Conservation (phyloP, 2,329 filamentous ascomycete genomes). For the Thelonectria discophora region DNA sequence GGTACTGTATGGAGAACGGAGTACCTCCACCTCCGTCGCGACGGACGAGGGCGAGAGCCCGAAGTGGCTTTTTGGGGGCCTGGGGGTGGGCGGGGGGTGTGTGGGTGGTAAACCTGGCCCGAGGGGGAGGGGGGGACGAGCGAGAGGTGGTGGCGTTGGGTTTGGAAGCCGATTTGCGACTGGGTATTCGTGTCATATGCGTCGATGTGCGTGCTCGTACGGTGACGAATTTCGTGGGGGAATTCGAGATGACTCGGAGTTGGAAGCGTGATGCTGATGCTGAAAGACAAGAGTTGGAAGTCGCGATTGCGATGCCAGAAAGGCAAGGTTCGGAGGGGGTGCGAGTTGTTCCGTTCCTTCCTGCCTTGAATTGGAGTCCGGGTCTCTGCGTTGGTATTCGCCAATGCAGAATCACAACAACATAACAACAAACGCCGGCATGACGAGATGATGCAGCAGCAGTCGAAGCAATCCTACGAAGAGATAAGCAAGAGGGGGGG, state of each 20-base stretch:
- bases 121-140: constrained; percentile 27
- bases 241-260: background rate
- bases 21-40: constrained; percentile 24
- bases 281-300: background rate
- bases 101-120: constrained; percentile 36
- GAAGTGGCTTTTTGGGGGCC: constrained; percentile 23
- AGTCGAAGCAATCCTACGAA: background rate
- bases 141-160: constrained; percentile 41
- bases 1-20: constrained; percentile 23
- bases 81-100: constrained; percentile 22
- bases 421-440: background rate
- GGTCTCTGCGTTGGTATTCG: background rate
- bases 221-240: constrained; percentile 44
- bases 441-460: constrained; percentile 4
- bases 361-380: too few species aligned
- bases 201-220: constrained; percentile 18
- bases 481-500: constrained; percentile 3
- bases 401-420: background rate
- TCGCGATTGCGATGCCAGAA: too few species aligned
- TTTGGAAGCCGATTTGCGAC: constrained; percentile 17
- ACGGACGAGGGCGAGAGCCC: constrained; percentile 12
- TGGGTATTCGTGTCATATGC: too few species aligned
- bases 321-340: too few species aligned
- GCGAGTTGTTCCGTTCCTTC: too few species aligned
- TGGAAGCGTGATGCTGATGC: constrained; percentile 3